phyloP scores from a whole-genome alignment of 768 basidiomycete genomes.

The Austroboletus eburneus region DNA sequence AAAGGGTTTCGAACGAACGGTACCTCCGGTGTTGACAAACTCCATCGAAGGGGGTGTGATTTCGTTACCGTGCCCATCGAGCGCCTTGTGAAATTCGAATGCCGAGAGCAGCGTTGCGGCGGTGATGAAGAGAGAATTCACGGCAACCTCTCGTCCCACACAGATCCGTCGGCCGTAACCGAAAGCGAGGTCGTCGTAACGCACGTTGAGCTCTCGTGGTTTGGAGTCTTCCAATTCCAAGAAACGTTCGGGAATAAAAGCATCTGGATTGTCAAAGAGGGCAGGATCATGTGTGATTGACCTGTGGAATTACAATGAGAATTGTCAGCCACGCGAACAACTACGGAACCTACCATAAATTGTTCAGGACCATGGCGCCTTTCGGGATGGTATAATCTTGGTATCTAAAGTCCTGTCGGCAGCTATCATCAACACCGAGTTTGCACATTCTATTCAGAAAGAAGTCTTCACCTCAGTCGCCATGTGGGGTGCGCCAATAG shows the following conservation, averaged over 20 bases:
- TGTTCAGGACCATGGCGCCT: slow-evolving; percentile 4
- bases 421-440: neutral
- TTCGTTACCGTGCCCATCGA: slow-evolving; percentile 3
- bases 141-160: slow-evolving; percentile 5
- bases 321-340: neutral
- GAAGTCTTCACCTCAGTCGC: slow-evolving; percentile 1
- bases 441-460: neutral
- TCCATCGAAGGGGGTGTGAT: slow-evolving; percentile 8
- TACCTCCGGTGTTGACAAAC: slow-evolving; percentile 5
- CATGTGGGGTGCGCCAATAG: slow-evolving; percentile 3
- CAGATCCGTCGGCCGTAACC: slow-evolving; percentile 13
- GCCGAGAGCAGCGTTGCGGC: slow-evolving; percentile 7
- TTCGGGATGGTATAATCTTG: slow-evolving; percentile 4
- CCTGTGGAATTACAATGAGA: neutral
- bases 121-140: slow-evolving; percentile 9
- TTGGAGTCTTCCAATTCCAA: neutral
- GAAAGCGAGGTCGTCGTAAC: slow-evolving; percentile 10
- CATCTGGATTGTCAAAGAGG: slow-evolving; percentile 10
- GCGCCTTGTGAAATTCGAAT: slow-evolving; percentile 7
- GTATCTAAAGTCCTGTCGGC: neutral
- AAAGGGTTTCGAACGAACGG: slow-evolving; percentile 5
- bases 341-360: neutral
- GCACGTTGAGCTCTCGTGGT: neutral
- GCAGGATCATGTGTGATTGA: slow-evolving; percentile 8
- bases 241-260: slow-evolving; percentile 15